These are phyloP conservation scores for Fraxinus paxiana DNA, from an alignment of 305 asterid species.

Conservation along the genomic window DNA sequence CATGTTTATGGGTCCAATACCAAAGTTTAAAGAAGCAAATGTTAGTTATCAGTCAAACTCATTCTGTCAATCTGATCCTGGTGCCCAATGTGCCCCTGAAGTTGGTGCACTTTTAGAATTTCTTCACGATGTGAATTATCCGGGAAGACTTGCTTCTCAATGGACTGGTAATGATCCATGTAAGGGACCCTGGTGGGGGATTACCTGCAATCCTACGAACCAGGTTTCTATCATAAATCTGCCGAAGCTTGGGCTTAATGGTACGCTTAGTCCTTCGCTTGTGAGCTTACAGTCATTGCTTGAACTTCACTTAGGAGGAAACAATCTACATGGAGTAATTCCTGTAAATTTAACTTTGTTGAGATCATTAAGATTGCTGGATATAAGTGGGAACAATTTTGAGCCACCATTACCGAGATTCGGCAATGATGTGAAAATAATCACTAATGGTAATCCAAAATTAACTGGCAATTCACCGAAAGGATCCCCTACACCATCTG, in stretches of 20 bases:
- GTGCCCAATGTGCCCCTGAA: slow-evolving; percentile 58
- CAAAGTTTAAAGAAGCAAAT: slow-evolving; percentile 48
- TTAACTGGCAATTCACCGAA: slow-evolving; percentile 24
- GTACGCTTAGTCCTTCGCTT: slow-evolving; percentile 65
- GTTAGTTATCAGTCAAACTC: slow-evolving; percentile 50
- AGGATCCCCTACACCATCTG: slow-evolving; percentile 18
- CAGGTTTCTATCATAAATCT: slow-evolving; percentile 61
- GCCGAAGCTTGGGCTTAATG: slow-evolving; percentile 58
- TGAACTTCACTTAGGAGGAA: slow-evolving; percentile 65
- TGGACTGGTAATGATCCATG: slow-evolving; percentile 87
- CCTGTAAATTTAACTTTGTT: slow-evolving; percentile 52
- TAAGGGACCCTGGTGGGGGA: slow-evolving; percentile 70
- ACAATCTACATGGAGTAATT: slow-evolving; percentile 50
- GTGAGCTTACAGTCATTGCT: slow-evolving; percentile 46
- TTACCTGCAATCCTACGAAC: slow-evolving; percentile 42
- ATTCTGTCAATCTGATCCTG: slow-evolving; percentile 56
- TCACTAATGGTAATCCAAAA: slow-evolving; percentile 41
- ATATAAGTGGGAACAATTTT: slow-evolving; percentile 53
- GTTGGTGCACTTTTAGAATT: slow-evolving; percentile 64
- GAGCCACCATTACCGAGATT: slow-evolving; percentile 68
- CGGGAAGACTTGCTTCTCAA: slow-evolving; percentile 45
- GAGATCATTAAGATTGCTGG: slow-evolving; percentile 50
- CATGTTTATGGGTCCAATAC: slow-evolving; percentile 76
- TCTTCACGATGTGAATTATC: slow-evolving; percentile 54
- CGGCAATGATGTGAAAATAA: slow-evolving; percentile 36